A percentile compares a stretch with the other conserved stretches of the same genome.
Conservation (phyloP, 2,329 filamentous ascomycete genomes). For the Neurospora sp. region DNA sequence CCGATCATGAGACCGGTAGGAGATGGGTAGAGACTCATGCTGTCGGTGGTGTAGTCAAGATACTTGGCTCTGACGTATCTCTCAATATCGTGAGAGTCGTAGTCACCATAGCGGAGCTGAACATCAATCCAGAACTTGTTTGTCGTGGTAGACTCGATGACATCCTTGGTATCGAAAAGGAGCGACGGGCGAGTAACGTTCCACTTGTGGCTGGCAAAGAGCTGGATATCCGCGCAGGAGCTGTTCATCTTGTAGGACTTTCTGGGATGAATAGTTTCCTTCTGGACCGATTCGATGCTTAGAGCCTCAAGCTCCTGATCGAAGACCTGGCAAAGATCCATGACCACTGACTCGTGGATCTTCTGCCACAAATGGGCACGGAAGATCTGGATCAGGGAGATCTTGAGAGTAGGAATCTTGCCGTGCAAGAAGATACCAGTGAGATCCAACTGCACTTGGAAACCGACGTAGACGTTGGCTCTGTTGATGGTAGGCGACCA, state of each 20-base stretch:
- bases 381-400: slow-evolving; percentile 98
- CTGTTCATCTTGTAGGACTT: slow-evolving; percentile 99
- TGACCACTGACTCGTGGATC: slow-evolving; percentile 96
- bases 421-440: slow-evolving; percentile 99
- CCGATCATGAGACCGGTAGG: slow-evolving; percentile 96
- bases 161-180: slow-evolving; percentile 92
- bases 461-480: slow-evolving; percentile 97
- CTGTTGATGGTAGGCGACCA: slow-evolving; percentile 92
- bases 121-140: slow-evolving; percentile 99
- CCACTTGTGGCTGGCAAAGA: slow-evolving; percentile 98
- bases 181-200: slow-evolving; percentile 90
- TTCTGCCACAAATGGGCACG: slow-evolving; percentile 99
- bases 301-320: slow-evolving; percentile 94
- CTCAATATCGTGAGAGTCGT: slow-evolving; percentile 98
- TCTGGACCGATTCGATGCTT: slow-evolving; percentile 94
- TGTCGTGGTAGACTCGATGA: slow-evolving; percentile 84
- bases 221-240: slow-evolving; percentile 90
- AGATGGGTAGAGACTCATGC: slow-evolving; percentile 96
- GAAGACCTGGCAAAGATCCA: slow-evolving; percentile 98
- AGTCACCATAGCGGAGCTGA: slow-evolving; percentile 92
- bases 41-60: slow-evolving; percentile 96
- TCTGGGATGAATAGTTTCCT: slow-evolving; percentile 96
- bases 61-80: slow-evolving; percentile 97
- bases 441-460: slow-evolving; percentile 95
- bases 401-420: slow-evolving; percentile 96